Base-by-base conservation (phyloP, 345 rosid genomes). In the Hibiscus trionum region DNA sequence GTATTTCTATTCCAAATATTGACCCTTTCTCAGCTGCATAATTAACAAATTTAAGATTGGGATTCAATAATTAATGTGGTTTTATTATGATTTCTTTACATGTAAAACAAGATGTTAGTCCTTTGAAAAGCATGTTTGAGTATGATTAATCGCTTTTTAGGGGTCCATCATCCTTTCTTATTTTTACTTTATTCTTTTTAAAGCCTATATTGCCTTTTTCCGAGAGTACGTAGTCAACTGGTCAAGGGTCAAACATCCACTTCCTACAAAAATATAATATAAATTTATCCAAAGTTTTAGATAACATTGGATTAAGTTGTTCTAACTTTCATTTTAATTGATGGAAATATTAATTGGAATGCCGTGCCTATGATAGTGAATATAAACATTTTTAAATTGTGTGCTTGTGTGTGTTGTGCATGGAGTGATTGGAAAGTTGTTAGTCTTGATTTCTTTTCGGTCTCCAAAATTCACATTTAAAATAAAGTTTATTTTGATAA, bases 121-220 rank as follows among this genome's bases (percentile, higher is more conserved):
- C 15, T 16, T 52, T 52, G 7, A 52, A 66, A 66, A 29, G 71
- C 42, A 49, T 16, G 50, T 67, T 67, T 3, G 42, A 19, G 24
- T 15, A 67, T 67, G 58, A 49, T 67, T 67, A 49, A 67, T 49
- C 58, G 17, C 58, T 67, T 67, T 67, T 49, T 67, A 67, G 58
- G 69, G 39, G 57, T 66, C 71, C 58, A 49, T 67, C 16, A 47
- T 12, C 52, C 16, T 47, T 47, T 37, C 42, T 52, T 15, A 52
- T 7, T 52, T 24, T 27, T 24, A 15, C 42, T 37, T 37, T 37
- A 6, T 37, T 37, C 42, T 37, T 37, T 37, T 37, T 6, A 37
- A 37, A 58, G 61, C 60, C 44, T 29, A 68, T 24, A 1, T 50
- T 5, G 6, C 15, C 59, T 29, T 67, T 67, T 67, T 15, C 3